Percentiles rank a stretch among this genome's conserved stretches.
Evolutionary conservation across 805 yeast genomes (phyloP).

Genomic region (Candida golubevii): DNA sequence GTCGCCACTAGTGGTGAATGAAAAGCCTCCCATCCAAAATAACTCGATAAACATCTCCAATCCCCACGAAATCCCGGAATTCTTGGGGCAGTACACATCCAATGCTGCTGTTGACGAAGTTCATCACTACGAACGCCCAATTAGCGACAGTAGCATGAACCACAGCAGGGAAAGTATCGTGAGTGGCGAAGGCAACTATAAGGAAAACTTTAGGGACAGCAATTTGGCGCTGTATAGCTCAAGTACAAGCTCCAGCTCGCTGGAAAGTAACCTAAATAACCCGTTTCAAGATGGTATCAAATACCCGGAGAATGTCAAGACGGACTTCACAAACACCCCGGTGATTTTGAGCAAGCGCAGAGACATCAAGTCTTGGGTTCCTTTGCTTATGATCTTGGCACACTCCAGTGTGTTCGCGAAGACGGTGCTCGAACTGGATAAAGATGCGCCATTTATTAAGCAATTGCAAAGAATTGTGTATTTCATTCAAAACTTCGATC

Average conservation of each 20-base stretch:
- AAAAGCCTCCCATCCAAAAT: not conserved
- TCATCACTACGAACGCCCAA: constrained; percentile 5
- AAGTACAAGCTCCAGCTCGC: constrained; percentile 2
- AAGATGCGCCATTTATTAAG: constrained; percentile 13
- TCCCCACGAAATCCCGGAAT: constrained; percentile 31
- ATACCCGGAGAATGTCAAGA: constrained; percentile 12
- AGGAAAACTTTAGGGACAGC: constrained; percentile 2
- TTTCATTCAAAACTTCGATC: constrained; percentile 10
- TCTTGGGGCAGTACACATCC: constrained; percentile 12
- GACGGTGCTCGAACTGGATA: constrained; percentile 18
- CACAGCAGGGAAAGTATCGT: constrained; percentile 7
- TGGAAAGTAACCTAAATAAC: constrained; percentile 2
- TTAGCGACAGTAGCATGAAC: constrained; percentile 1
- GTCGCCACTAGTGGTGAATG: constrained; percentile 7
- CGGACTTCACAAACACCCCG: constrained; percentile 11
- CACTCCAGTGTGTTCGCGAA: constrained; percentile 31
- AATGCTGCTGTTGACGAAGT: constrained; percentile 4
- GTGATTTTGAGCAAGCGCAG: constrained; percentile 5
- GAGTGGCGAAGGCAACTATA: not conserved
- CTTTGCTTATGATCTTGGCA: constrained; percentile 38
- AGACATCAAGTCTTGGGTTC: constrained; percentile 29
- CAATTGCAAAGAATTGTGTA: constrained; percentile 23
- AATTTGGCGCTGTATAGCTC: not conserved
- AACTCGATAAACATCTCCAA: constrained; percentile 24
- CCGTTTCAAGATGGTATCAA: constrained; percentile 1